A percentile compares a stretch with the other conserved stretches of the same genome.
These are phyloP conservation scores for Xylaria nigripes DNA, from an alignment of 495 filamentous ascomycete genomes.

Conservation along the genomic window DNA sequence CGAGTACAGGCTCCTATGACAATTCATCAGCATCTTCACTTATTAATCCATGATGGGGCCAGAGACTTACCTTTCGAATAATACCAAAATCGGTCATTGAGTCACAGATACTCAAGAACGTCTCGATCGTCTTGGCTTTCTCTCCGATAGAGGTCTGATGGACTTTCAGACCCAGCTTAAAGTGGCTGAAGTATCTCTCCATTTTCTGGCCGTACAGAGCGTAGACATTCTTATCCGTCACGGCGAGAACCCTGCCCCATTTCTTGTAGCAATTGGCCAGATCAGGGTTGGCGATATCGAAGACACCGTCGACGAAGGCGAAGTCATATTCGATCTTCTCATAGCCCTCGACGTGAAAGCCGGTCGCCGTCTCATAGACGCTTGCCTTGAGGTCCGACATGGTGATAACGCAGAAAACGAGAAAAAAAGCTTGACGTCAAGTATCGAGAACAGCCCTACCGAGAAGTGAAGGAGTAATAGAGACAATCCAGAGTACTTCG, in stretches of 20 bases:
- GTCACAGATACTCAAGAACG: constrained; percentile 51
- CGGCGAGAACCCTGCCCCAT: constrained; percentile 50
- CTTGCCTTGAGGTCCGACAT: constrained; percentile 57
- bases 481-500: neutral
- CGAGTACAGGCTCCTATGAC: constrained; percentile 51
- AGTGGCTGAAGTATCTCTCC: constrained; percentile 48
- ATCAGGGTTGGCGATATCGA: constrained; percentile 41
- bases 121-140: constrained; percentile 55
- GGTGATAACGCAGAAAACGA: constrained; percentile 6
- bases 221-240: constrained; percentile 55
- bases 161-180: constrained; percentile 46
- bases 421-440: neutral
- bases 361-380: constrained; percentile 45
- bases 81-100: constrained; percentile 61
- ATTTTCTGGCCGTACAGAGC: constrained; percentile 52
- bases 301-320: constrained; percentile 56
- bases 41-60: neutral
- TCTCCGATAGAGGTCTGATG: constrained; percentile 59
- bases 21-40: constrained; percentile 5
- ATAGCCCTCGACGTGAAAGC: constrained; percentile 55
- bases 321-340: constrained; percentile 64
- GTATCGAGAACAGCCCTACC: neutral
- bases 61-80: constrained; percentile 42
- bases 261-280: constrained; percentile 49
- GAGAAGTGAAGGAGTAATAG: neutral